Conservation (phyloP, 257 asterid species). For the Fraxinus pennsylvanica region DNA sequence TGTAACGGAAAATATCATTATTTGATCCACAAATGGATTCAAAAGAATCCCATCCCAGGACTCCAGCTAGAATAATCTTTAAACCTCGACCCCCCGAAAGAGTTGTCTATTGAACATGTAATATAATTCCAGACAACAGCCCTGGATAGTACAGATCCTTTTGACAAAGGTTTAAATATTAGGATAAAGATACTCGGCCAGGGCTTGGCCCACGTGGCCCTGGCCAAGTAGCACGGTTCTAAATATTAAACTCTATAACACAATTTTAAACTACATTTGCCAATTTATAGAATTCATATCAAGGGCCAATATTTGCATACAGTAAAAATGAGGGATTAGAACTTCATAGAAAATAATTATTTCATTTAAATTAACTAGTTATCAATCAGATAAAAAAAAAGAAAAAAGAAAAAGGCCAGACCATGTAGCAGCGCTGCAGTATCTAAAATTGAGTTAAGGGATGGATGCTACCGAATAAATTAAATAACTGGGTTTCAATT, state of each 20-base stretch:
- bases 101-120: not conserved
- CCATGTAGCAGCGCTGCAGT: not conserved
- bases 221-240: too few relatives aligned
- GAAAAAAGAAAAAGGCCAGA: not conserved
- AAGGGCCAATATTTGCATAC: not conserved
- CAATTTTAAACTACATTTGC: not conserved
- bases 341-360: not conserved
- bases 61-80: not conserved
- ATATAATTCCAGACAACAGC: slow-evolving; percentile 10
- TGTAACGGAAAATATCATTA: not conserved
- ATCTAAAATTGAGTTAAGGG: not conserved
- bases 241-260: not conserved
- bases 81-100: not conserved
- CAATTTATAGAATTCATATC: not conserved
- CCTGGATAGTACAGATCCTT: not conserved
- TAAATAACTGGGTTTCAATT: too few relatives aligned
- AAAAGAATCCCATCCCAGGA: too few relatives aligned
- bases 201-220: too few relatives aligned
- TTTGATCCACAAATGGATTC: not conserved
- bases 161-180: not conserved
- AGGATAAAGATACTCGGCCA: too few relatives aligned
- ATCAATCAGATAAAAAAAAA: not conserved
- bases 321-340: not conserved
- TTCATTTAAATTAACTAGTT: not conserved
- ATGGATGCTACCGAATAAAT: not conserved